Percentiles rank a stretch among this genome's conserved stretches.
Conservation (phyloP, 768 basidiomycete species). For the Collybia sp. region DNA sequence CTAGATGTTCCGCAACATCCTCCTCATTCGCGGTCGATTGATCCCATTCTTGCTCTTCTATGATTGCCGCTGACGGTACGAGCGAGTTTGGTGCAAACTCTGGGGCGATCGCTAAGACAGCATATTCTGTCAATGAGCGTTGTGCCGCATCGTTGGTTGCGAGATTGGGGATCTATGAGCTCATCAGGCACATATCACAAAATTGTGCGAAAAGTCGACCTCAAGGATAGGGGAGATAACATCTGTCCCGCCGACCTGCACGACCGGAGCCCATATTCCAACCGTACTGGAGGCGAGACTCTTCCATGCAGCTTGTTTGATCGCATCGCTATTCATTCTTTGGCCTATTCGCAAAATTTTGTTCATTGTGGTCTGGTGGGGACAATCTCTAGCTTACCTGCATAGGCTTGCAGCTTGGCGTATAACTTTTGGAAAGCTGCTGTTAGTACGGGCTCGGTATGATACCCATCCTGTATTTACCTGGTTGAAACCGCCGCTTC, state of each 20-base stretch:
- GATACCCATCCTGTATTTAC: constrained; percentile 5
- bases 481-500: constrained; percentile 27
- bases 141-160: constrained; percentile 30
- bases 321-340: constrained; percentile 22
- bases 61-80: too few species aligned
- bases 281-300: constrained; percentile 23
- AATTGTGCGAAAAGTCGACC: constrained; percentile 15
- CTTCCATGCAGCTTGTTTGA: constrained; percentile 31
- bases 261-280: constrained; percentile 31
- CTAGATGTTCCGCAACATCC: not conserved
- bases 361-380: not conserved
- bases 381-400: constrained; percentile 12
- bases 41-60: constrained; percentile 9
- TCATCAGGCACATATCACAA: not conserved
- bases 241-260: constrained; percentile 34
- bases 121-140: constrained; percentile 28
- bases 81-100: constrained; percentile 22
- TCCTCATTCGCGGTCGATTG: constrained; percentile 9
- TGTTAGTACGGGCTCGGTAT: too few species aligned
- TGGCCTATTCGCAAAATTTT: constrained; percentile 12
- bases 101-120: constrained; percentile 30
- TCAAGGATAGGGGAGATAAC: constrained; percentile 45
- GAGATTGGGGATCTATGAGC: constrained; percentile 25
- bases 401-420: constrained; percentile 33
- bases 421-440: constrained; percentile 19